These are phyloP conservation scores for Hondaea fermentalgiana DNA, from an alignment of 108 stramenopile species.

Conservation along the genomic window DNA sequence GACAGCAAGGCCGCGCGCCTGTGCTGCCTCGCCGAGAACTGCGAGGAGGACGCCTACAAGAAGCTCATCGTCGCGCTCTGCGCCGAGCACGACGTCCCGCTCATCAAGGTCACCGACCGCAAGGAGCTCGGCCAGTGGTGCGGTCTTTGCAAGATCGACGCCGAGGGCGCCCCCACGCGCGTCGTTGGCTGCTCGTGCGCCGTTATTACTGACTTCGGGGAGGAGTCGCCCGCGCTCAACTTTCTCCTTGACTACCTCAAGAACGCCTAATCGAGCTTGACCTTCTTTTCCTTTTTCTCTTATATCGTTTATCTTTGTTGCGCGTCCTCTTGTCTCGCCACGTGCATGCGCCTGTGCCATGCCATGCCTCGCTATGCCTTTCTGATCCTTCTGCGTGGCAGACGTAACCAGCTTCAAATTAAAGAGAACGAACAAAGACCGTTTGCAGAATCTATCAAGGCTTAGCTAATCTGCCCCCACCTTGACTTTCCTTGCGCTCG, in stretches of 20 bases:
- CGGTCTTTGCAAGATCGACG: constrained; percentile 93
- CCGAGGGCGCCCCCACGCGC: constrained; percentile 89
- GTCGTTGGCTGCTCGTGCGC: constrained; percentile 90
- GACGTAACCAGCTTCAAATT: too few species aligned
- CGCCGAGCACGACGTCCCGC: constrained; percentile 88
- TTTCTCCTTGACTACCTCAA: constrained; percentile 92
- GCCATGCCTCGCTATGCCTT: too few species aligned
- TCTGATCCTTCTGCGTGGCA: too few species aligned
- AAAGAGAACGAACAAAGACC: too few species aligned
- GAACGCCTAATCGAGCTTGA: constrained; percentile 39
- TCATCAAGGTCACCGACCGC: constrained; percentile 90
- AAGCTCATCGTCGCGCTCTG: constrained; percentile 96
- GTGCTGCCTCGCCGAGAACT: constrained; percentile 96
- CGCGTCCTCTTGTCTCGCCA: too few species aligned
- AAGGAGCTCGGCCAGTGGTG: constrained; percentile 94
- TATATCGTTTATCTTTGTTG: neutral
- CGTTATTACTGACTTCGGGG: constrained; percentile 97
- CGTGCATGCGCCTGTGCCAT: too few species aligned
- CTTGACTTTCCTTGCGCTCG: too few species aligned
- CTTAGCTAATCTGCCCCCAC: too few species aligned
- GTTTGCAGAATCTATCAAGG: too few species aligned
- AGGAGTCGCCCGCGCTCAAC: constrained; percentile 85
- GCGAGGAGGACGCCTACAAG: constrained; percentile 97
- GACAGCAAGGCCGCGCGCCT: constrained; percentile 89
- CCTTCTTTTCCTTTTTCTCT: neutral